Conservation (phyloP, 495 filamentous ascomycete genomes). For the Immersiella caudata region DNA sequence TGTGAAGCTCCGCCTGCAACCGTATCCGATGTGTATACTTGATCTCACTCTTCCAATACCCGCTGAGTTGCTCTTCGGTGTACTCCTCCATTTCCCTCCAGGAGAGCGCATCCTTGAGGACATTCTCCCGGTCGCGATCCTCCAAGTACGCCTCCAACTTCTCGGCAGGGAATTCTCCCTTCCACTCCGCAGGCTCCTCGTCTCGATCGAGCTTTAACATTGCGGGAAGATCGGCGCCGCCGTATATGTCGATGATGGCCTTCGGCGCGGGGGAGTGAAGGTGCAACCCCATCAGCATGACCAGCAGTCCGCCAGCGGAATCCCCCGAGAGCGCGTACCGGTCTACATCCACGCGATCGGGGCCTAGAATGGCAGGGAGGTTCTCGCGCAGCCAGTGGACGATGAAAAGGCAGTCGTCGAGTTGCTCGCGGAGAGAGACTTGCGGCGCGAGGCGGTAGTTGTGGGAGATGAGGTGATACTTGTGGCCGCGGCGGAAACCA, state of each 20-base stretch:
- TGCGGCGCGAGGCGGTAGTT: slow-evolving; percentile 39
- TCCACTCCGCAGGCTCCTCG: slow-evolving; percentile 18
- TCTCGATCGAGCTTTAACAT: slow-evolving; percentile 13
- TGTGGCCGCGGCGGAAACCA: slow-evolving; percentile 28
- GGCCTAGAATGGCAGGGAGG: slow-evolving; percentile 28
- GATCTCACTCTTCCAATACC: slow-evolving; percentile 29
- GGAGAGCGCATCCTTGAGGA: slow-evolving; percentile 27
- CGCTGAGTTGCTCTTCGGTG: slow-evolving; percentile 23
- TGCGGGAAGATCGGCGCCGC: slow-evolving; percentile 27
- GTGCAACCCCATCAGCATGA: slow-evolving; percentile 29
- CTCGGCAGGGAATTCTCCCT: slow-evolving; percentile 27
- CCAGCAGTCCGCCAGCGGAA: slow-evolving; percentile 34
- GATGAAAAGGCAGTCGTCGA: slow-evolving; percentile 31
- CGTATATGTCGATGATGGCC: slow-evolving; percentile 34
- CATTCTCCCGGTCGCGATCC: slow-evolving; percentile 27
- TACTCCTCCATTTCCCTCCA: slow-evolving; percentile 31
- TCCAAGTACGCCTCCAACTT: slow-evolving; percentile 25
- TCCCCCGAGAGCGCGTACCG: slow-evolving; percentile 35
- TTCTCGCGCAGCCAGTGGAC: slow-evolving; percentile 31
- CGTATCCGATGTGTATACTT: slow-evolving; percentile 25
- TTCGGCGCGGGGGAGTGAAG: slow-evolving; percentile 19
- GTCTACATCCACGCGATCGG: slow-evolving; percentile 31
- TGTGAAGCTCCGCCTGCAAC: slow-evolving; percentile 35
- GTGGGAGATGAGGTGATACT: slow-evolving; percentile 38
- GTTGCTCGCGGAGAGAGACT: slow-evolving; percentile 29